These are phyloP conservation scores for Quercus alba DNA, from an alignment of 306 rosid species.

Conservation along the genomic window DNA sequence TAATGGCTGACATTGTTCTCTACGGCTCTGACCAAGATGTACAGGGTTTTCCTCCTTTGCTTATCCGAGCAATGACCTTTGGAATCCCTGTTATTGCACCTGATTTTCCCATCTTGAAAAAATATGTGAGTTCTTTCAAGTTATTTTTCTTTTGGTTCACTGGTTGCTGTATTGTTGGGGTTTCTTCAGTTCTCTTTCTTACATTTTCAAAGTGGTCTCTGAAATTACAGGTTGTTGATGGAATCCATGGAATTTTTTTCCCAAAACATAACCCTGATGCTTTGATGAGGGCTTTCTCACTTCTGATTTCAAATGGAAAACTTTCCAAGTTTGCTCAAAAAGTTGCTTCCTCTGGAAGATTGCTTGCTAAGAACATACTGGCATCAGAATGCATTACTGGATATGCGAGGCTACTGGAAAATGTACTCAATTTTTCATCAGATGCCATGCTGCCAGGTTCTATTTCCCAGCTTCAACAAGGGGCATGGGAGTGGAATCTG, in stretches of 20 bases:
- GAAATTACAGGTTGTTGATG: constrained; percentile 61
- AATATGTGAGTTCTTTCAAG: constrained; percentile 64
- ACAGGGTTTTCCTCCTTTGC: constrained; percentile 91
- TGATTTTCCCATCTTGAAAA: constrained; percentile 70
- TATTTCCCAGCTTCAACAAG: constrained; percentile 67
- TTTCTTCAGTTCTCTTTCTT: constrained; percentile 1
- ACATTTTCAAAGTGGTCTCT: constrained; percentile 21
- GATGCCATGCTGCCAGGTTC: constrained; percentile 69
- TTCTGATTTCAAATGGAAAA: constrained; percentile 72
- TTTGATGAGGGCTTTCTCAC: constrained; percentile 74
- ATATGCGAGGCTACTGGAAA: constrained; percentile 89
- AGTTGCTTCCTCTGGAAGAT: constrained; percentile 84
- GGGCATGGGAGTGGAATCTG: constrained; percentile 80
- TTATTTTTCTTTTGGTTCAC: constrained; percentile 19
- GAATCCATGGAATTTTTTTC: constrained; percentile 68
- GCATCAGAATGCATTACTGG: constrained; percentile 81
- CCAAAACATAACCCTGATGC: constrained; percentile 78
- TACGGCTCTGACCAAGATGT: constrained; percentile 90
- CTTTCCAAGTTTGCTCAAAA: constrained; percentile 76
- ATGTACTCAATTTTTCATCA: constrained; percentile 78
- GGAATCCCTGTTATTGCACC: constrained; percentile 79
- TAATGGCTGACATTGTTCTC: constrained; percentile 88
- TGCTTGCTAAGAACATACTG: constrained; percentile 65
- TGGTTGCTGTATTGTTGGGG: constrained; percentile 23
- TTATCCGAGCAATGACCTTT: constrained; percentile 84